These are phyloP conservation scores for Xylariaceae sp. DNA, from an alignment of 2,329 filamentous ascomycete species.

Conservation along the genomic window DNA sequence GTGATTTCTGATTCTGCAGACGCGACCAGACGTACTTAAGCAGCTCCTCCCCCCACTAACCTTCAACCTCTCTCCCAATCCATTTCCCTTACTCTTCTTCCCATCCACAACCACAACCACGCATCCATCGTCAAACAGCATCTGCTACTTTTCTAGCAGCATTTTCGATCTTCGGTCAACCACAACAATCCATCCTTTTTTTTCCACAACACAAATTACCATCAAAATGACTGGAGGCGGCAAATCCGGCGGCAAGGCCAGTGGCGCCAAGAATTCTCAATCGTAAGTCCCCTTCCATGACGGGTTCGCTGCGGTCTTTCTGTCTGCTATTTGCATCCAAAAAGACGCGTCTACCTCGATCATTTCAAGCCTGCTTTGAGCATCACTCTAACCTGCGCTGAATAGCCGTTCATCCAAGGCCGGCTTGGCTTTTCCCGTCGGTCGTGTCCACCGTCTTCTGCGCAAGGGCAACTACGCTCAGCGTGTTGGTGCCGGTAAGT, in stretches of 20 bases:
- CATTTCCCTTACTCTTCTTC: constrained; percentile 36
- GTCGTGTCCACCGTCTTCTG: constrained; percentile 98
- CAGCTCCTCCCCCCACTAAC: constrained; percentile 33
- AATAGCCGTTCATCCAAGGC: constrained; percentile 95
- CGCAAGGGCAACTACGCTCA: constrained; percentile 99
- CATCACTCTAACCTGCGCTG: constrained; percentile 36
- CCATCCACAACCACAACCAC: constrained; percentile 29
- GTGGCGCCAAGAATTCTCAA: constrained; percentile 97
- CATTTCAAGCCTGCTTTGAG: constrained; percentile 18
- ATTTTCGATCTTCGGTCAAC: constrained; percentile 19
- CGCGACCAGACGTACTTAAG: constrained; percentile 36
- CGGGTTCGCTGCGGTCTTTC: not conserved
- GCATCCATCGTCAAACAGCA: constrained; percentile 23
- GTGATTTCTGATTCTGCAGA: constrained; percentile 31
- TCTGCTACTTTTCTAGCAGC: constrained; percentile 24
- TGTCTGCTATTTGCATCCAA: constrained; percentile 4
- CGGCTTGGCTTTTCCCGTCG: constrained; percentile 96
- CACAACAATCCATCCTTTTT: constrained; percentile 5
- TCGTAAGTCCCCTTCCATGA: constrained; percentile 66
- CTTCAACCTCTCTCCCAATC: constrained; percentile 33
- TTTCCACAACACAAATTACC: constrained; percentile 33
- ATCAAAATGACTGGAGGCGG: constrained; percentile 99
- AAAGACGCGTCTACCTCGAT: constrained; percentile 40
- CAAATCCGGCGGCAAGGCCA: constrained; percentile 99
- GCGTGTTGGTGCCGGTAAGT: constrained; percentile 81